Conservation (phyloP, 2,329 filamentous ascomycete genomes). For the Alternaria incomplexa region DNA sequence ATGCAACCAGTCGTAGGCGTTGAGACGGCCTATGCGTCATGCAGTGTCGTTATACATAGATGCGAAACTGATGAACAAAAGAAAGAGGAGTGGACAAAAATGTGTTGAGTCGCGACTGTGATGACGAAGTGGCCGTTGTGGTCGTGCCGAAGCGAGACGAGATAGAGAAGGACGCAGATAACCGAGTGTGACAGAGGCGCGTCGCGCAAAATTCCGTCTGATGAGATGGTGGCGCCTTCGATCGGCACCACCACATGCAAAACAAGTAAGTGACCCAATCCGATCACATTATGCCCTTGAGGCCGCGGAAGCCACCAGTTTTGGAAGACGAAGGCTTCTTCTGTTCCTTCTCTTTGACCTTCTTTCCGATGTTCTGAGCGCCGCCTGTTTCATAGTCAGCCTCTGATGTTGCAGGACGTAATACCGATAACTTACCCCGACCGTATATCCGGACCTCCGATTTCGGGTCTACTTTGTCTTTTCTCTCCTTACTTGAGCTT, state of each 20-base stretch:
- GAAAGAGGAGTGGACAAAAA: background rate
- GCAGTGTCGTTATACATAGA: background rate
- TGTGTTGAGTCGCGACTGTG: background rate
- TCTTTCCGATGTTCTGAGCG: slow-evolving; percentile 62
- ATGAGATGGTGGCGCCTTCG: background rate
- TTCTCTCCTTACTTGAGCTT: slow-evolving; percentile 45
- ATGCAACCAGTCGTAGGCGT: background rate
- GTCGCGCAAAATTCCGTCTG: background rate
- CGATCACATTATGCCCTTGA: slow-evolving; percentile 46
- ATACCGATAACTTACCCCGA: slow-evolving; percentile 54
- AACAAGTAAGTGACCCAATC: background rate
- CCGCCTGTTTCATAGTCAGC: slow-evolving; percentile 50
- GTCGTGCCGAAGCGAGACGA: background rate
- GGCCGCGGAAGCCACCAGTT: slow-evolving; percentile 48
- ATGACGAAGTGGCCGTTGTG: background rate
- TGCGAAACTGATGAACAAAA: slow-evolving; percentile 1
- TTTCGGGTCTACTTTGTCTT: slow-evolving; percentile 55
- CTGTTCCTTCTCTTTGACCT: slow-evolving; percentile 56
- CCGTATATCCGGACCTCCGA: slow-evolving; percentile 61
- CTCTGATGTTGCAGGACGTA: slow-evolving; percentile 32
- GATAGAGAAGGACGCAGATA: background rate
- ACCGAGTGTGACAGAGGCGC: slow-evolving; percentile 1
- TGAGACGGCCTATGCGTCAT: background rate
- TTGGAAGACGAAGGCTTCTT: slow-evolving; percentile 53
- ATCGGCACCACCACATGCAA: background rate